Percentiles rank a stretch among this genome's conserved stretches.
Evolutionary conservation across 1,139 yeast genomes (phyloP).

Genomic region (Pichia sp.): DNA sequence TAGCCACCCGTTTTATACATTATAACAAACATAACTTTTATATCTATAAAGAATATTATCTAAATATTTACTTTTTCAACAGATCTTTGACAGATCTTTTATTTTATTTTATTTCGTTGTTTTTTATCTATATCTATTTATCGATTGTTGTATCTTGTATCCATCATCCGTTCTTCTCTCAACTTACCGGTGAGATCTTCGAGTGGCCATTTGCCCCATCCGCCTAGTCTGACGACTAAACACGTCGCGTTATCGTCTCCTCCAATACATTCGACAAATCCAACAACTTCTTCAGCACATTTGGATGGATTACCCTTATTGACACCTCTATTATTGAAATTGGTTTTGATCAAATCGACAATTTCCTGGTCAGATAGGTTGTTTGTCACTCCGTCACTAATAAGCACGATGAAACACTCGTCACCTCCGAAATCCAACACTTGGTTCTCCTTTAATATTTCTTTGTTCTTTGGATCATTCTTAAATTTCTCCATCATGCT

Average conservation of each 20-base stretch:
- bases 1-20: too few species aligned
- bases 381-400: slow-evolving; percentile 87
- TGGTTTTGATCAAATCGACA: slow-evolving; percentile 77
- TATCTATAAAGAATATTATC: neutral
- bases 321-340: slow-evolving; percentile 66
- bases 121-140: slow-evolving; percentile 7
- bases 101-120: too few species aligned
- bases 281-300: slow-evolving; percentile 82
- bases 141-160: slow-evolving; percentile 12
- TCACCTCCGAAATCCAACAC: slow-evolving; percentile 67
- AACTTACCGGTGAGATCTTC: slow-evolving; percentile 78
- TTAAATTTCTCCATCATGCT: slow-evolving; percentile 34
- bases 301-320: slow-evolving; percentile 77
- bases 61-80: too few species aligned
- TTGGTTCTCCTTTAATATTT: slow-evolving; percentile 36
- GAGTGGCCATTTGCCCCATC: slow-evolving; percentile 95
- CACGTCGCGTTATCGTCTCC: slow-evolving; percentile 97
- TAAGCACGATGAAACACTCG: slow-evolving; percentile 74
- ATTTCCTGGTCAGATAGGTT: slow-evolving; percentile 85
- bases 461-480: slow-evolving; percentile 22
- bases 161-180: slow-evolving; percentile 66
- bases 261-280: slow-evolving; percentile 82
- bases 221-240: slow-evolving; percentile 70
- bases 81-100: too few species aligned
- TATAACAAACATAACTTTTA: too few species aligned